Evolutionary conservation across 805 yeast species (phyloP).

Genomic region (Kuraishia ogatae): DNA sequence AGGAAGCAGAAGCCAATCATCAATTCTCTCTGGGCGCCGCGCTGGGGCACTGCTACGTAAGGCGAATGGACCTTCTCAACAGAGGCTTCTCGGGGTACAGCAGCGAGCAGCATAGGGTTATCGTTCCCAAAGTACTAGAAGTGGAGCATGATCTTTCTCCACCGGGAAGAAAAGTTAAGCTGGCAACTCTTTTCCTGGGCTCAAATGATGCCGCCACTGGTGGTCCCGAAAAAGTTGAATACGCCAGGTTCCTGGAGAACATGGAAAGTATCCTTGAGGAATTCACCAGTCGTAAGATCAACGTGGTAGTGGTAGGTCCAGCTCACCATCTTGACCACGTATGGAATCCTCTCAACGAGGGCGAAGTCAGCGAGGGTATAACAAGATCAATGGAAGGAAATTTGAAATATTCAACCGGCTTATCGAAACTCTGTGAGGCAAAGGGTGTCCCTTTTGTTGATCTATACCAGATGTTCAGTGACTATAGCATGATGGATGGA

Average conservation of each 20-base stretch:
- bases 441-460: constrained; percentile 51
- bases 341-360: constrained; percentile 27
- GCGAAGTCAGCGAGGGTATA: constrained; percentile 28
- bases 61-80: constrained; percentile 59
- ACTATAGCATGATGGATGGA: constrained; percentile 22
- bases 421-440: constrained; percentile 33
- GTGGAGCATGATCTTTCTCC: constrained; percentile 30
- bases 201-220: constrained; percentile 61
- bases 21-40: constrained; percentile 5
- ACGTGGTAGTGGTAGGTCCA: constrained; percentile 55
- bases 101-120: constrained; percentile 45
- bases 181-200: constrained; percentile 64
- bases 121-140: constrained; percentile 43
- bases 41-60: constrained; percentile 29
- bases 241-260: constrained; percentile 42
- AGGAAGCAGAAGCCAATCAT: background rate
- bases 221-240: constrained; percentile 34
- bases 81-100: constrained; percentile 79
- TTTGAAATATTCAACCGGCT: constrained; percentile 40
- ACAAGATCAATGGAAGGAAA: constrained; percentile 38
- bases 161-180: constrained; percentile 22
- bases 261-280: constrained; percentile 30
- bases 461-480: constrained; percentile 34
- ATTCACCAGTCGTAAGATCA: constrained; percentile 32
- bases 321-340: constrained; percentile 39